phyloP scores from a whole-genome alignment of 805 yeast genomes.

The Teunomyces funiuensis region DNA sequence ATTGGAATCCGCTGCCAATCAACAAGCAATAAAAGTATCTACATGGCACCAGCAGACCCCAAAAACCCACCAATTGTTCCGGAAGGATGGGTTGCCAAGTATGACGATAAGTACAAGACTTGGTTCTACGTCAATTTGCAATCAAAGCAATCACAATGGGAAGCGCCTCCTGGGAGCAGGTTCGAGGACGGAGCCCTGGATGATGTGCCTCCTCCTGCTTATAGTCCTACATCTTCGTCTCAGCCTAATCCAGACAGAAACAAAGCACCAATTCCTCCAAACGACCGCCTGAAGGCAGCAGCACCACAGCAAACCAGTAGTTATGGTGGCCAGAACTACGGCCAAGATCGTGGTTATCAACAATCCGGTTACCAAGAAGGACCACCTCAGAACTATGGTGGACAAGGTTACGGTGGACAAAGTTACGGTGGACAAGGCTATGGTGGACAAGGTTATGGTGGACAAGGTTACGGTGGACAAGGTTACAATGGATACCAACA shows the following conservation, averaged over 20 bases:
- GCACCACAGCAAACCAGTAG: conserved; percentile 15
- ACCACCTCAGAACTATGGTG: conserved; percentile 17
- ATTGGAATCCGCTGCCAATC: neutral
- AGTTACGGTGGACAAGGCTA: conserved; percentile 21
- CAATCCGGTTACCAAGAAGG: conserved; percentile 7
- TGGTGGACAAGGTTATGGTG: conserved; percentile 17
- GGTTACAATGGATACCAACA: conserved; percentile 18
- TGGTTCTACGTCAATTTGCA: conserved; percentile 80
- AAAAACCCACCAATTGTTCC: conserved; percentile 55
- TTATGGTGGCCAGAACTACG: conserved; percentile 15
- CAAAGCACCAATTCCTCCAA: conserved; percentile 6
- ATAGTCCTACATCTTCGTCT: neutral
- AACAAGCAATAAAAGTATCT: neutral
- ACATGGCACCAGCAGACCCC: conserved; percentile 10
- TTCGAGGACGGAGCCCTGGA: conserved; percentile 21
- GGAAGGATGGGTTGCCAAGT: conserved; percentile 71
- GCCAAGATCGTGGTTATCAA: conserved; percentile 7
- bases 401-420: conserved; percentile 24
- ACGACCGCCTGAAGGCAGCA: conserved; percentile 3
- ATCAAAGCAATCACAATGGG: conserved; percentile 88
- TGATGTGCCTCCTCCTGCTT: conserved; percentile 10
- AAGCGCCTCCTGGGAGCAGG: conserved; percentile 63
- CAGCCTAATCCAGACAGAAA: neutral
- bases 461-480: conserved; percentile 18
- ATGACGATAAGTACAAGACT: conserved; percentile 65